Percentiles rank a stretch among this genome's conserved stretches.
Evolutionary conservation across 140 eudicot genomes (phyloP).

Genomic region (Erigeron philadelphicus): DNA sequence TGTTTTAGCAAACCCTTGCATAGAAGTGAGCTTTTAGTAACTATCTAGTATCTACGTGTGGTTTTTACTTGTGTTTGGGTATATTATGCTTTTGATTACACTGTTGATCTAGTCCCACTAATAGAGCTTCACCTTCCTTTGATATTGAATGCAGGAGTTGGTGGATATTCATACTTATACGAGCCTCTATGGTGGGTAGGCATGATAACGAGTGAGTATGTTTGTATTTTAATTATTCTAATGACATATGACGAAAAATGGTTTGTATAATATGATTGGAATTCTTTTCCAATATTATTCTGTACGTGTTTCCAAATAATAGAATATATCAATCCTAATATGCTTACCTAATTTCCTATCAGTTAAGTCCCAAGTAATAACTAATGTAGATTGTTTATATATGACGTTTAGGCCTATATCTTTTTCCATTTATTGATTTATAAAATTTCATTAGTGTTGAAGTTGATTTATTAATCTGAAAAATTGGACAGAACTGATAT

Average conservation of each 20-base stretch:
- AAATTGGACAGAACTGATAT: background rate
- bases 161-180: slow-evolving; percentile 66
- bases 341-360: no score
- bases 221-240: slow-evolving; percentile 7
- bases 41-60: background rate
- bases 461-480: background rate
- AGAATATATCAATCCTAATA: no score
- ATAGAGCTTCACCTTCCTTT: slow-evolving; percentile 12
- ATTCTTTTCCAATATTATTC: background rate
- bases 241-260: background rate
- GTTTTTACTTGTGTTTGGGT: background rate
- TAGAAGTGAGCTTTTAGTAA: slow-evolving; percentile 2
- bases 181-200: slow-evolving; percentile 88
- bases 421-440: no score
- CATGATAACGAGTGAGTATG: slow-evolving; percentile 63
- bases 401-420: background rate
- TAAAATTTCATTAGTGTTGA: background rate
- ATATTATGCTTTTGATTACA: slow-evolving; percentile 16
- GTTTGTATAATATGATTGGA: background rate
- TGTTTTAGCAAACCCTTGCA: slow-evolving; percentile 11
- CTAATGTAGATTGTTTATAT: no score
- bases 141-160: slow-evolving; percentile 39
- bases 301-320: no score
- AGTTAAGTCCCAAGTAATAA: no score
- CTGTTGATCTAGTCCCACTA: slow-evolving; percentile 1